Base-by-base conservation (phyloP, 345 rosid genomes). In the Populus ilicifolia region DNA sequence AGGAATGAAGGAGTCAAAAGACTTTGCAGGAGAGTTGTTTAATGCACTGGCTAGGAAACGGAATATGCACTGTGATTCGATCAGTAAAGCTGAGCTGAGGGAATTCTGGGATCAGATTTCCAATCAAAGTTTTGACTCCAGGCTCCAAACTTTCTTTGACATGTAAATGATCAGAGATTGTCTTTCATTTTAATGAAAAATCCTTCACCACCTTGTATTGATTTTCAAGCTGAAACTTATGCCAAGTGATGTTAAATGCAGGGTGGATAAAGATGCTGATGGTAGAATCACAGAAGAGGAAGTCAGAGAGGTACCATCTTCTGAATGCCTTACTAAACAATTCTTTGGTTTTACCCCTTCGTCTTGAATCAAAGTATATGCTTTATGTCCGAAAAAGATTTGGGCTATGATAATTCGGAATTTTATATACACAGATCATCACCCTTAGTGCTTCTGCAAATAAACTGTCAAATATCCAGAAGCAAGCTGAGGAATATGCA, bases 251-350 rank as follows among this genome's bases (percentile, higher is more conserved):
- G 75, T 33, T 39, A 41, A 81, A 12, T 87, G 80, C 84, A 92
- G 96, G 94, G 97, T 92, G 77, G 97, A 92, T 82, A 92, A 90
- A 86, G 91, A 92, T 85, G 92, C 93, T 1, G 92, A 92, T 86
- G 97, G 97, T 38, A 85, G 94, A 85, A 88, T 92, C 52, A 88
- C 93, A 1, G 93, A 89, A 77, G 85, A 85, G 35, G 97, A 92
- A 87, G 89, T 92, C 70, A 86, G 75, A 80, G 97, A 90, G 93
- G 94, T 90, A 75, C 75, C 0, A 2, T 54, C 13, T 54, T 27
- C 23, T 30, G 27, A 67, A 38, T 48, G 16, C 52, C 52, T 71
- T 71, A 2, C 63, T 2, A 1, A 9, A 46, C 2, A 2, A 35
- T 25, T 70, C 1, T 5, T 6, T 16, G 18, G 33, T 27, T 29